phyloP scores from a whole-genome alignment of 1,284 basidiomycete species.

The Tilletia walkeri region DNA sequence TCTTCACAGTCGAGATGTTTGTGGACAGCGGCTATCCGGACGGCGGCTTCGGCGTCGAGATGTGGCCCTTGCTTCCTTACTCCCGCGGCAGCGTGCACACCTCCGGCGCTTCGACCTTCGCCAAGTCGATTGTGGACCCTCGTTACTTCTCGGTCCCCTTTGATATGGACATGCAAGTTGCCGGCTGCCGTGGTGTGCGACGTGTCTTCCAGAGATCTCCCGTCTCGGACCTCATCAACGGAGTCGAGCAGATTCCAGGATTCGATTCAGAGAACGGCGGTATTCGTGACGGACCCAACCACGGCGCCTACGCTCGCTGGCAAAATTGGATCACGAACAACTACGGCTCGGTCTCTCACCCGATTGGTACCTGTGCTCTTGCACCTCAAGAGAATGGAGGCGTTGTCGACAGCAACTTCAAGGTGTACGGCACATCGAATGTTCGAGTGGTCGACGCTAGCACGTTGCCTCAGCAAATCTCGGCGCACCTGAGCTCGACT shows the following conservation, averaged over 20 bases:
- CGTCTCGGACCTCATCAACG: conserved; percentile 39
- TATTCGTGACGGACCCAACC: conserved; percentile 36
- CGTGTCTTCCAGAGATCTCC: conserved; percentile 47
- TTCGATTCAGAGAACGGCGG: conserved; percentile 12
- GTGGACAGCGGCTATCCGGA: conserved; percentile 41
- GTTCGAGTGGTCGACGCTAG: conserved; percentile 48
- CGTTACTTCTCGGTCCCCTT: conserved; percentile 37
- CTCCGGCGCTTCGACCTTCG: conserved; percentile 27
- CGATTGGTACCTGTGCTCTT: conserved; percentile 66
- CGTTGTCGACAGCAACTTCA: conserved; percentile 54
- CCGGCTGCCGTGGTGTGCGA: conserved; percentile 48
- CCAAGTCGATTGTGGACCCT: conserved; percentile 26
- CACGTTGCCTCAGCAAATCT: conserved; percentile 37
- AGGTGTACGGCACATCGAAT: conserved; percentile 55
- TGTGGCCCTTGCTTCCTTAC: conserved; percentile 47
- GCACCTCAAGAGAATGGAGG: conserved; percentile 65
- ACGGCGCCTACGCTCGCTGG: conserved; percentile 40
- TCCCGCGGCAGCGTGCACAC: conserved; percentile 40
- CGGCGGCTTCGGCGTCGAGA: conserved; percentile 40
- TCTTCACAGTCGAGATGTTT: conserved; percentile 40
- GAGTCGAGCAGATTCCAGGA: conserved; percentile 56
- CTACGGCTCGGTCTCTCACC: conserved; percentile 60
- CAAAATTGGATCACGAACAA: conserved; percentile 53
- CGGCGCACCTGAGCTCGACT: conserved; percentile 38
- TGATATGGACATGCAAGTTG: conserved; percentile 55